Evolutionary conservation across 495 filamentous ascomycete genomes (phyloP).

Genomic region (Tuber borchii): DNA sequence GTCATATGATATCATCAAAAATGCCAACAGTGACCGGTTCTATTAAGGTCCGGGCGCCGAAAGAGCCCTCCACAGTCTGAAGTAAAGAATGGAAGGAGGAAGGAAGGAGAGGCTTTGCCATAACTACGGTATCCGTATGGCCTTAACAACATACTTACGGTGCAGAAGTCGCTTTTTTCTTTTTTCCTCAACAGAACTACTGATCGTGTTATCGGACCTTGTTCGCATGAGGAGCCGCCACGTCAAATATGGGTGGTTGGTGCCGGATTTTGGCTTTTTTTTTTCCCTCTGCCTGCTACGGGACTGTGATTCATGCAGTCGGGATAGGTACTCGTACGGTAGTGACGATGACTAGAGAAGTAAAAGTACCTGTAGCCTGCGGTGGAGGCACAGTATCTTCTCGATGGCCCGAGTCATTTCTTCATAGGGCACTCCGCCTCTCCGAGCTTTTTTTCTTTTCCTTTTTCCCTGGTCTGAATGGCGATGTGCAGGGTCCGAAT

Average conservation of each 20-base stretch:
- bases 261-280: background rate
- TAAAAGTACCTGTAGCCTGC: background rate
- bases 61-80: background rate
- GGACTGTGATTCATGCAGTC: background rate
- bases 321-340: too few species aligned
- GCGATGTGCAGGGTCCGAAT: background rate
- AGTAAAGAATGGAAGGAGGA: background rate
- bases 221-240: background rate
- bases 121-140: background rate
- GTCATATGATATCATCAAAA: too few species aligned
- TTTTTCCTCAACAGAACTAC: too few species aligned
- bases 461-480: background rate
- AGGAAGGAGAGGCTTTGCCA: background rate
- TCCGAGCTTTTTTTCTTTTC: background rate
- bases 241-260: background rate
- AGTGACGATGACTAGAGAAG: background rate
- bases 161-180: too few species aligned
- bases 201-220: background rate
- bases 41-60: background rate
- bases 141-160: too few species aligned
- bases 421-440: background rate
- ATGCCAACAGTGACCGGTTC: background rate
- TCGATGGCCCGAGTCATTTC: background rate
- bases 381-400: background rate
- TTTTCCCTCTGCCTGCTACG: background rate